Evolutionary conservation across 257 asterid genomes (phyloP).

Genomic region (Cinchona pubescens): DNA sequence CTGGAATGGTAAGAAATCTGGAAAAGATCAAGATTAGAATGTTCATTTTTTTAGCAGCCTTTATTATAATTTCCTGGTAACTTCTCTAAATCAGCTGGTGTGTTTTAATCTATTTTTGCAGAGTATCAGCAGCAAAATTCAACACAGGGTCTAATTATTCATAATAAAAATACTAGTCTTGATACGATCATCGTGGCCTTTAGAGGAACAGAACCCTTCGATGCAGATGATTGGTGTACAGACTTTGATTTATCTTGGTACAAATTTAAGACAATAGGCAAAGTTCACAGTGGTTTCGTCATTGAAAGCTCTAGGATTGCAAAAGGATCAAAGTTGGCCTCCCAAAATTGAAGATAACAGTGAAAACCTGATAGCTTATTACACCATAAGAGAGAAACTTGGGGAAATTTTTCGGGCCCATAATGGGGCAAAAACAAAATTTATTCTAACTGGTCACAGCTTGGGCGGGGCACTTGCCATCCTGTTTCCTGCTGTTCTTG

Average conservation of each 20-base stretch:
- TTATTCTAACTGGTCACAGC: slow-evolving; percentile 21
- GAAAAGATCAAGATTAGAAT: no score
- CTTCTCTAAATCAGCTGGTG: not conserved
- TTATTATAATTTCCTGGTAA: not conserved
- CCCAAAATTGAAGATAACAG: not conserved
- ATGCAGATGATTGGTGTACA: slow-evolving; percentile 28
- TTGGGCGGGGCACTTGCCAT: slow-evolving; percentile 17
- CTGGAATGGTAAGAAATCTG: slow-evolving; percentile 41
- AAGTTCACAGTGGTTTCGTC: slow-evolving; percentile 9
- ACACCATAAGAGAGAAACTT: slow-evolving; percentile 11
- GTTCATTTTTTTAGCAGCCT: not conserved
- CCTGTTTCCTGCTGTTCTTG: slow-evolving; percentile 5
- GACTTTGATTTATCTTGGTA: slow-evolving; percentile 30
- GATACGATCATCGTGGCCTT: slow-evolving; percentile 23
- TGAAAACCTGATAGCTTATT: not conserved
- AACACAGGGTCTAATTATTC: slow-evolving; percentile 26
- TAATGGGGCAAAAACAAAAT: slow-evolving; percentile 5
- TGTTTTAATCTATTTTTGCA: not conserved
- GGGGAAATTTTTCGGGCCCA: not conserved
- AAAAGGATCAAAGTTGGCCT: not conserved
- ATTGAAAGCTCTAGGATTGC: slow-evolving; percentile 10
- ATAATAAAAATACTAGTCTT: slow-evolving; percentile 13
- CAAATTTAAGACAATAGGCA: slow-evolving; percentile 18
- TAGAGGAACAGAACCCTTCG: slow-evolving; percentile 30
- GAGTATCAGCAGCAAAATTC: slow-evolving; percentile 20